Percentiles rank a stretch among this genome's conserved stretches.
Conservation (phyloP, 306 rosid species). For the Quercus rubra region DNA sequence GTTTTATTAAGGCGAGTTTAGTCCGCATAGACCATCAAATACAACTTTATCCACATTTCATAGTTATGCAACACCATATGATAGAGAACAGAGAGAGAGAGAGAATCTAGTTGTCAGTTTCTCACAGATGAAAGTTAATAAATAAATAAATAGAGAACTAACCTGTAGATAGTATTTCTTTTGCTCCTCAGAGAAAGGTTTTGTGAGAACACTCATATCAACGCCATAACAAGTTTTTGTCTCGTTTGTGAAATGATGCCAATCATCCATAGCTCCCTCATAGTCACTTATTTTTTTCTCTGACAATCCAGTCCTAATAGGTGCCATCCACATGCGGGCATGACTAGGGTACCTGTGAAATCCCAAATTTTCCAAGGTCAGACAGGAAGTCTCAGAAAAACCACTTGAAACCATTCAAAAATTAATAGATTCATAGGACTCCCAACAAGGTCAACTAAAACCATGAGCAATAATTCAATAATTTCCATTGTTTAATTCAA, state of each 20-base stretch:
- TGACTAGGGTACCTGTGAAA: slow-evolving; percentile 94
- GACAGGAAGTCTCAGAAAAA: slow-evolving; percentile 2
- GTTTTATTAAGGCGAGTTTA: background rate
- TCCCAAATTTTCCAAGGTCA: slow-evolving; percentile 22
- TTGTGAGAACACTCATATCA: slow-evolving; percentile 80
- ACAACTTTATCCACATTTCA: background rate
- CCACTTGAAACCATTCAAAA: slow-evolving; percentile 14
- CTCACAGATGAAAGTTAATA: background rate
- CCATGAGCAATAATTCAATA: background rate
- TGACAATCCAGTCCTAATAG: slow-evolving; percentile 68
- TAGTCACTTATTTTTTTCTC: slow-evolving; percentile 68
- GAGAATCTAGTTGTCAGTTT: background rate
- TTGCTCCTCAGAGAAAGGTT: slow-evolving; percentile 87
- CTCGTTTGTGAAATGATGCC: slow-evolving; percentile 64
- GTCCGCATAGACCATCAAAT: background rate
- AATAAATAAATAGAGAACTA: slow-evolving; percentile 16
- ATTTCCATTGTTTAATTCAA: background rate
- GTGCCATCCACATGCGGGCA: slow-evolving; percentile 98
- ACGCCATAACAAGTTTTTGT: slow-evolving; percentile 80
- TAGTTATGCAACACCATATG: background rate
- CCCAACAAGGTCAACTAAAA: slow-evolving; percentile 6
- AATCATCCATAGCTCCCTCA: slow-evolving; percentile 72
- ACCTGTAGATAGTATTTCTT: slow-evolving; percentile 94
- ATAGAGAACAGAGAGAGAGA: background rate
- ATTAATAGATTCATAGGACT: background rate